These are phyloP conservation scores for Vitellaria paradoxa DNA, from an alignment of 179 eudicot genomes.

Conservation along the genomic window DNA sequence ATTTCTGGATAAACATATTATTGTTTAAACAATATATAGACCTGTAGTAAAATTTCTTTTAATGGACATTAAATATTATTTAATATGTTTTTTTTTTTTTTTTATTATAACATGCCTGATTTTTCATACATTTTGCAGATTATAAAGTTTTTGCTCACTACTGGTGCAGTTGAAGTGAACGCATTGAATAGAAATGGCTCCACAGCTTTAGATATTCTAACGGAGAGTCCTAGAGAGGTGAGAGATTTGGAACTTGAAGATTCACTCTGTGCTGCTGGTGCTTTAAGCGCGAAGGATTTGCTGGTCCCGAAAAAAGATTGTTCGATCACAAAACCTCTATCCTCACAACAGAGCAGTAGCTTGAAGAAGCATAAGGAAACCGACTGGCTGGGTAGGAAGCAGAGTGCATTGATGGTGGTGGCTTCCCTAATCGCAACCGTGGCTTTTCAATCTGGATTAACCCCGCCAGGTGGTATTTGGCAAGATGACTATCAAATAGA, in stretches of 20 bases:
- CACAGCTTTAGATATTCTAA: slow-evolving; percentile 19
- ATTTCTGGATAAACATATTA: too few relatives aligned
- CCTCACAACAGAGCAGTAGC: not conserved
- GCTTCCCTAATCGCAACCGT: slow-evolving; percentile 32
- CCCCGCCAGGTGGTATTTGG: slow-evolving; percentile 28
- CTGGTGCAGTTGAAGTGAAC: slow-evolving; percentile 11
- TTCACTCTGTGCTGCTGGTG: slow-evolving; percentile 20
- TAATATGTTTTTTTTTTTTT: too few relatives aligned
- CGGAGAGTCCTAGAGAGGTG: slow-evolving; percentile 15
- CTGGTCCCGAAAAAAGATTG: slow-evolving; percentile 3
- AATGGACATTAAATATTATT: too few relatives aligned
- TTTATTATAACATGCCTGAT: not conserved
- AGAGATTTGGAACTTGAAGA: slow-evolving; percentile 19
- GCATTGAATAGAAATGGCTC: slow-evolving; percentile 10
- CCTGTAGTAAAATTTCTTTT: too few relatives aligned
- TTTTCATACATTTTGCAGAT: slow-evolving; percentile 6
- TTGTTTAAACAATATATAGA: too few relatives aligned
- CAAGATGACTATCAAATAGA: slow-evolving; percentile 10
- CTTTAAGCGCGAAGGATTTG: slow-evolving; percentile 15
- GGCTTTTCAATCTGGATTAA: slow-evolving; percentile 37
- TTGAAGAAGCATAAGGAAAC: not conserved
- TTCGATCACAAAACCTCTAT: slow-evolving; percentile 5
- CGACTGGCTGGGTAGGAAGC: slow-evolving; percentile 20
- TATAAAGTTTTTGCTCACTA: slow-evolving; percentile 9
- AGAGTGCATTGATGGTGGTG: slow-evolving; percentile 33